Evolutionary conservation across 73 alveolate species (phyloP).

Genomic region (Paramecium primaurelia): DNA sequence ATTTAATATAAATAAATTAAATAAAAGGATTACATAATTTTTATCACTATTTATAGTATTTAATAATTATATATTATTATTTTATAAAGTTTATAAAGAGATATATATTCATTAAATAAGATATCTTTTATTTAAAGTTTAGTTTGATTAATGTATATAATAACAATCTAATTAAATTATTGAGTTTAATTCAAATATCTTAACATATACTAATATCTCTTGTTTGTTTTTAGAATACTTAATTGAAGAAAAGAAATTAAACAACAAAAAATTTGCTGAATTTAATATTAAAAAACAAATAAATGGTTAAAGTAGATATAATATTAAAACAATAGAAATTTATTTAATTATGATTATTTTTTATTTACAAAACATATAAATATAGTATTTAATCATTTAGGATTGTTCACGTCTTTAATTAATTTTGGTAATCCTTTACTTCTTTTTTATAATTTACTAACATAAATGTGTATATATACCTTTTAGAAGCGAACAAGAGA

Average conservation of each 20-base stretch:
- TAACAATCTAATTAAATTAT: too few relatives aligned
- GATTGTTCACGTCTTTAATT: neutral
- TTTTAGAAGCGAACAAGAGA: neutral
- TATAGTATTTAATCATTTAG: neutral
- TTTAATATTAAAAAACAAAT: too few relatives aligned
- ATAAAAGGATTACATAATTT: neutral
- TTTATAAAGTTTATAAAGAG: too few relatives aligned
- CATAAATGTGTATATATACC: neutral
- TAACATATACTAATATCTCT: too few relatives aligned
- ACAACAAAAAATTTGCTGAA: neutral
- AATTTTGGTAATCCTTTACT: slow-evolving; percentile 22
- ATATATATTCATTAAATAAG: too few relatives aligned
- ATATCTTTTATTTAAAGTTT: too few relatives aligned
- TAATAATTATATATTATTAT: too few relatives aligned
- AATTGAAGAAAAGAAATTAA: neutral
- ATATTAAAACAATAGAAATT: neutral
- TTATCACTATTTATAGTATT: too few relatives aligned
- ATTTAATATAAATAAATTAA: too few relatives aligned
- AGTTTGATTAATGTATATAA: too few relatives aligned
- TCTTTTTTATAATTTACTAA: slow-evolving; percentile 38
- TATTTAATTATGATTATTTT: neutral
- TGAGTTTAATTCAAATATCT: too few relatives aligned
- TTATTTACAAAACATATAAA: neutral
- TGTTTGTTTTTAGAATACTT: too few relatives aligned
- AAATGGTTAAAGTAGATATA: neutral